Conservation (phyloP, 306 rosid genomes). For the Lotus japonicus region DNA sequence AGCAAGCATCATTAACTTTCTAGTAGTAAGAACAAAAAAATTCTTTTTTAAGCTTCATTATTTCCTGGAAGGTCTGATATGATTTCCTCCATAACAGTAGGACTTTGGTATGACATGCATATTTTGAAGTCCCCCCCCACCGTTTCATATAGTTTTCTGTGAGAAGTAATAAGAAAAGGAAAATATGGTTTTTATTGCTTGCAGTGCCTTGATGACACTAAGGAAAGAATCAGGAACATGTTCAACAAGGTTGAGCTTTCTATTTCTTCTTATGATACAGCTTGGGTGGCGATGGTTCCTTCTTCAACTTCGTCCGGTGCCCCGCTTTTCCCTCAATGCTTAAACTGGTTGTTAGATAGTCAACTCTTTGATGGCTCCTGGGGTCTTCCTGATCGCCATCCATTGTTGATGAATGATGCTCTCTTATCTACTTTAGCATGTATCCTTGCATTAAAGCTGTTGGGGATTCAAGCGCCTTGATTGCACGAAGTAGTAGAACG, state of each 20-base stretch:
- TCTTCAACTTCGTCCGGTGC: slow-evolving; percentile 40
- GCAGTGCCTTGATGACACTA: slow-evolving; percentile 52
- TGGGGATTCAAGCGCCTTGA: no score
- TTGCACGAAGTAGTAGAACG: no score
- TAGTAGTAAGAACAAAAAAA: no score
- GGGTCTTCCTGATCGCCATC: slow-evolving; percentile 48
- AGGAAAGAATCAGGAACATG: slow-evolving; percentile 53
- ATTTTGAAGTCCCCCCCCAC: background rate
- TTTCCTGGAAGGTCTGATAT: no score
- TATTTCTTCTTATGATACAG: slow-evolving; percentile 77
- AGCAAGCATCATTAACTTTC: no score
- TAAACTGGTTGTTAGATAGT: slow-evolving; percentile 65
- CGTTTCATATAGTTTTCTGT: background rate
- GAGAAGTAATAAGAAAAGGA: background rate
- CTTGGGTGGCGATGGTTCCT: slow-evolving; percentile 92
- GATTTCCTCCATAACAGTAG: no score
- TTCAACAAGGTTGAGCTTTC: slow-evolving; percentile 65
- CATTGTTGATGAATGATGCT: slow-evolving; percentile 54
- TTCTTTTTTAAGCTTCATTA: no score
- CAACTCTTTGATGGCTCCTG: slow-evolving; percentile 81
- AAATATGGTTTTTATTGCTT: background rate
- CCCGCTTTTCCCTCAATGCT: slow-evolving; percentile 70
- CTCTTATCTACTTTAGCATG: slow-evolving; percentile 70
- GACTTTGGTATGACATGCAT: slow-evolving; percentile 25
- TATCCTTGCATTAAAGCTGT: slow-evolving; percentile 62